These are phyloP conservation scores for Saposhnikovia divaricata DNA, from an alignment of 129 eudicot species.

Conservation along the genomic window DNA sequence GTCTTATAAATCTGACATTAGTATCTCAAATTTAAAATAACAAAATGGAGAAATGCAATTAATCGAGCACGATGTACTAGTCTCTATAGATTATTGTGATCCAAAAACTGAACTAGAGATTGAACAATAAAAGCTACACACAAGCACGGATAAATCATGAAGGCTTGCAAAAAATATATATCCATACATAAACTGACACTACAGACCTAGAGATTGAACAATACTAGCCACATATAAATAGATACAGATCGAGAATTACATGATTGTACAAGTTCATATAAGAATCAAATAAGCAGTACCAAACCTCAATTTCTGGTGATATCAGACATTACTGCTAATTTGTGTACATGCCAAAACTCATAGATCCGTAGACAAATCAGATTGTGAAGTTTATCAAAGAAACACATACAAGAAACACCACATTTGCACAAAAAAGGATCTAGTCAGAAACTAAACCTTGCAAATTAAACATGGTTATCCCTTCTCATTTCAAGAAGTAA, in stretches of 20 bases:
- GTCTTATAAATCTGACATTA: neutral
- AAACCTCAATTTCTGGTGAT: neutral
- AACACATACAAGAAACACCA: neutral
- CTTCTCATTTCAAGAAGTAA: neutral
- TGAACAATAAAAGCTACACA: neutral
- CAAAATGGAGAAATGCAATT: neutral
- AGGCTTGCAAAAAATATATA: neutral
- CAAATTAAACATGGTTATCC: neutral
- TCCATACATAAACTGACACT: neutral
- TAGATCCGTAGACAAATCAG: neutral
- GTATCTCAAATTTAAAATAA: neutral
- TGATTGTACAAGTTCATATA: neutral
- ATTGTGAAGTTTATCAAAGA: neutral
- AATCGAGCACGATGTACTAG: neutral
- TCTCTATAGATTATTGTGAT: neutral
- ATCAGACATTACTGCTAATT: neutral
- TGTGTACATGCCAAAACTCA: neutral
- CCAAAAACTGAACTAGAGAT: neutral
- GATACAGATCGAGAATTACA: neutral
- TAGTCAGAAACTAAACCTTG: neutral
- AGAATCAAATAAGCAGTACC: neutral
- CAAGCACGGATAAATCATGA: neutral
- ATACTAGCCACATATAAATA: neutral
- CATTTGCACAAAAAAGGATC: neutral
- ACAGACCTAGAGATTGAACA: neutral